Percentiles rank a stretch among this genome's conserved stretches.
phyloP scores from a whole-genome alignment of 2,329 filamentous ascomycete genomes.

The Penicillium hesseltinei region DNA sequence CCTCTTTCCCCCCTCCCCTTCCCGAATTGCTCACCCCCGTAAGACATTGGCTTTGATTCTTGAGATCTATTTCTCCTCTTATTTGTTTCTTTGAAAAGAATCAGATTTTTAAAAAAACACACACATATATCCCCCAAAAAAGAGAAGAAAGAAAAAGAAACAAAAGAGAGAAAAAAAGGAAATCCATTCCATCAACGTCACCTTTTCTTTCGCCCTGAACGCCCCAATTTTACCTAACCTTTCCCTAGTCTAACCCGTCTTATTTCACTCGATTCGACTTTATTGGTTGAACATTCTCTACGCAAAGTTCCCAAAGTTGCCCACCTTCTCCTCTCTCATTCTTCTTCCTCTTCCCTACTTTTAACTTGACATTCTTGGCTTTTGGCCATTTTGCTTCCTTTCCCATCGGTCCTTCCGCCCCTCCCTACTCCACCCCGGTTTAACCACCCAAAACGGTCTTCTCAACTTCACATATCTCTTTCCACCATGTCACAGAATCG shows the following conservation, averaged over 20 bases:
- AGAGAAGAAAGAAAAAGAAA: not conserved
- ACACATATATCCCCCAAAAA: not conserved
- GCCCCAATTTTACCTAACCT: slow-evolving; percentile 20
- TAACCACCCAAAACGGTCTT: slow-evolving; percentile 55
- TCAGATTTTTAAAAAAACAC: not conserved
- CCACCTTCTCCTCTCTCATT: slow-evolving; percentile 20
- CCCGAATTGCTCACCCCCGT: slow-evolving; percentile 11
- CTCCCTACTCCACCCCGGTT: slow-evolving; percentile 33
- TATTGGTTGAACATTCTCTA: slow-evolving; percentile 21
- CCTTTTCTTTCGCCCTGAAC: slow-evolving; percentile 13
- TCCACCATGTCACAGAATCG: slow-evolving; percentile 80
- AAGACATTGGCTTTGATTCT: slow-evolving; percentile 12
- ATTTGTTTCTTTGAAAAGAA: not conserved
- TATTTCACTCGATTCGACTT: slow-evolving; percentile 11
- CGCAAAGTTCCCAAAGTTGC: slow-evolving; percentile 18
- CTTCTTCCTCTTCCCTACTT: slow-evolving; percentile 20
- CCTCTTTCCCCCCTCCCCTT: slow-evolving; percentile 13
- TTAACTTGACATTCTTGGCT: slow-evolving; percentile 32
- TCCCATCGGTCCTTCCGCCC: slow-evolving; percentile 37
- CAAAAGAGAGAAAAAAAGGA: not conserved
- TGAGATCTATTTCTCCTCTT: not conserved
- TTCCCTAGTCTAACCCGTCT: slow-evolving; percentile 19
- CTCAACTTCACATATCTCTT: slow-evolving; percentile 28
- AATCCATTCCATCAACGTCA: slow-evolving; percentile 8
- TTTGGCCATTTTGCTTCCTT: slow-evolving; percentile 29